Evolutionary conservation across 2,329 filamentous ascomycete genomes (phyloP).

Genomic region (Lecanicillium sp.): DNA sequence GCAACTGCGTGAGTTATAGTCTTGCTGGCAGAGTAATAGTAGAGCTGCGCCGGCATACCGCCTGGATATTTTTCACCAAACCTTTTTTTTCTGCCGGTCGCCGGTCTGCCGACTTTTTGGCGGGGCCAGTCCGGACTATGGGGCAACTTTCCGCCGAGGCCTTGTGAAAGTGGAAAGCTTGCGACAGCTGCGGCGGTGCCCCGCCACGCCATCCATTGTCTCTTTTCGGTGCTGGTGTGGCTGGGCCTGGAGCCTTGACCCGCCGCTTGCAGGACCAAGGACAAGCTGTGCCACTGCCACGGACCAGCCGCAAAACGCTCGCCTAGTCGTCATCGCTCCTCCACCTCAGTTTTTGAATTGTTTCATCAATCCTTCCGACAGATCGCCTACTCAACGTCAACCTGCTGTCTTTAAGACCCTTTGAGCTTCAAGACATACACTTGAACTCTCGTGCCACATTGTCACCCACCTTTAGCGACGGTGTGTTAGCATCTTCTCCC

Average conservation of each 20-base stretch:
- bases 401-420: neutral
- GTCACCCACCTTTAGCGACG: slow-evolving; percentile 7
- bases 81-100: slow-evolving; percentile 4
- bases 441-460: slow-evolving; percentile 7
- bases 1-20: no score
- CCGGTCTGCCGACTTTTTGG: slow-evolving; percentile 11
- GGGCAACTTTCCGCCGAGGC: slow-evolving; percentile 15
- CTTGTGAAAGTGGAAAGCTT: slow-evolving; percentile 15
- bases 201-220: no score
- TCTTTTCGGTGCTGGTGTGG: slow-evolving; percentile 4
- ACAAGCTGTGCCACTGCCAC: slow-evolving; percentile 1
- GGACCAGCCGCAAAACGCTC: slow-evolving; percentile 5
- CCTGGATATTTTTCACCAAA: slow-evolving; percentile 3
- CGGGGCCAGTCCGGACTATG: slow-evolving; percentile 9
- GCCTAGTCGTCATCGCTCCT: slow-evolving; percentile 8
- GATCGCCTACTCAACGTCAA: neutral
- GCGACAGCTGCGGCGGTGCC: no score
- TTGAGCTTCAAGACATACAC: neutral
- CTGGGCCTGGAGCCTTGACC: slow-evolving; percentile 3
- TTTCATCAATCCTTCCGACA: slow-evolving; percentile 8
- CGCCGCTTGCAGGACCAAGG: slow-evolving; percentile 4
- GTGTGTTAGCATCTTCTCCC: neutral
- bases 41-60: no score
- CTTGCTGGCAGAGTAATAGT: no score
- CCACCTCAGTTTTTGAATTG: slow-evolving; percentile 14